These are phyloP conservation scores for Cordyceps tenuipes DNA, from an alignment of 2,329 filamentous ascomycete genomes.

Conservation along the genomic window DNA sequence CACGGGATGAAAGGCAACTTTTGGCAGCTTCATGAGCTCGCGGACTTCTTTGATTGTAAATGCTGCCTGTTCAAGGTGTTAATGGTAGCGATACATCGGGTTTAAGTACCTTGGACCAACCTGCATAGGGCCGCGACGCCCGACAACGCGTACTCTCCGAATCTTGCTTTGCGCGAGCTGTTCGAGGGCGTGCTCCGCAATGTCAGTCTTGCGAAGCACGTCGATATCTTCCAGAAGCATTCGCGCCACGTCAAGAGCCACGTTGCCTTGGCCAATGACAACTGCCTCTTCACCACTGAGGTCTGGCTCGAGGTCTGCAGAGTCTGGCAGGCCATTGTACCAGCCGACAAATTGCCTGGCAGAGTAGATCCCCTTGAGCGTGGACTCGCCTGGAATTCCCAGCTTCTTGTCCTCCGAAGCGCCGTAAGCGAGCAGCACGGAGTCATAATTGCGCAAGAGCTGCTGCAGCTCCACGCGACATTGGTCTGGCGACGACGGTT, in stretches of 20 bases:
- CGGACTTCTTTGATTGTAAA: slow-evolving; percentile 94
- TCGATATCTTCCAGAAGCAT: slow-evolving; percentile 74
- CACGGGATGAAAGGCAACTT: slow-evolving; percentile 63
- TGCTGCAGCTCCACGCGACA: slow-evolving; percentile 55
- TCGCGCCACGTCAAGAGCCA: slow-evolving; percentile 86
- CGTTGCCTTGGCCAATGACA: slow-evolving; percentile 90
- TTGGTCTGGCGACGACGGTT: slow-evolving; percentile 25
- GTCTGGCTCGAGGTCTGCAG: slow-evolving; percentile 62
- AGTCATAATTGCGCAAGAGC: slow-evolving; percentile 79
- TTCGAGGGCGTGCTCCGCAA: slow-evolving; percentile 74
- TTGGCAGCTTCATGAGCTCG: slow-evolving; percentile 71
- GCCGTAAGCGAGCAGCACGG: slow-evolving; percentile 86
- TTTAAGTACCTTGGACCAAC: slow-evolving; percentile 31
- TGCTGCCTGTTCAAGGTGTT: slow-evolving; percentile 50
- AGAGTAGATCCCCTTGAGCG: slow-evolving; percentile 67
- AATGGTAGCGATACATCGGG: background rate
- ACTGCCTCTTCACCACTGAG: slow-evolving; percentile 75
- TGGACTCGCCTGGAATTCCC: slow-evolving; percentile 69
- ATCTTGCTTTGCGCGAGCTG: slow-evolving; percentile 64
- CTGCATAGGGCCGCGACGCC: slow-evolving; percentile 81
- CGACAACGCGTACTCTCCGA: slow-evolving; percentile 77
- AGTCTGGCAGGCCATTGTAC: slow-evolving; percentile 94
- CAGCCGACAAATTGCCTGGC: slow-evolving; percentile 92
- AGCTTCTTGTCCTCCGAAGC: slow-evolving; percentile 76
- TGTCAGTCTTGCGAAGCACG: slow-evolving; percentile 72